Evolutionary conservation across 495 filamentous ascomycete genomes (phyloP).

Genomic region (Friedmanniomyces simplex): DNA sequence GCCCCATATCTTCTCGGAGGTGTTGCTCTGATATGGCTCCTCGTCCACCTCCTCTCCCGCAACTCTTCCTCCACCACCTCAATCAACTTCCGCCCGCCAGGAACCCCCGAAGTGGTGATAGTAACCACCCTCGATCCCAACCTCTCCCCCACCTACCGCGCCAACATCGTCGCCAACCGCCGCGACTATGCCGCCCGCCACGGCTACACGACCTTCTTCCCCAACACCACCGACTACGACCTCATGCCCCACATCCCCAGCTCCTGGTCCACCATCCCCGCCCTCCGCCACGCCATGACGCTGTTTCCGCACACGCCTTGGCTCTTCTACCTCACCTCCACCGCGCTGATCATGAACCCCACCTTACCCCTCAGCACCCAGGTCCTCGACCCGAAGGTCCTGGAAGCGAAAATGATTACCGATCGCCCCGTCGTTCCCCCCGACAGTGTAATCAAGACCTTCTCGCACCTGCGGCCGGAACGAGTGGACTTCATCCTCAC

Average conservation of each 20-base stretch:
- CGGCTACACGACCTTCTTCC: conserved; percentile 82
- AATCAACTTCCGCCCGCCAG: conserved; percentile 35
- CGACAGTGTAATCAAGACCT: conserved; percentile 94
- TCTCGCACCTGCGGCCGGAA: conserved; percentile 62
- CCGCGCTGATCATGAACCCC: conserved; percentile 87
- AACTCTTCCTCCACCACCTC: neutral
- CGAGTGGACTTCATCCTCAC: conserved; percentile 75
- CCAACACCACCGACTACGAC: conserved; percentile 65
- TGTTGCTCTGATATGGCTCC: conserved; percentile 1
- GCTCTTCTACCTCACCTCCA: conserved; percentile 75
- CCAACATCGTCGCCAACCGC: conserved; percentile 70
- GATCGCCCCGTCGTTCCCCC: conserved; percentile 84
- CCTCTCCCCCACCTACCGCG: conserved; percentile 50
- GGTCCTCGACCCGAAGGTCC: conserved; percentile 51
- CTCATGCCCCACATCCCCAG: conserved; percentile 47
- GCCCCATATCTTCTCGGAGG: conserved; percentile 12
- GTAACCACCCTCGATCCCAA: conserved; percentile 71
- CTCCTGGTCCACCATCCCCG: conserved; percentile 72
- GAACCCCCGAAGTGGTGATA: conserved; percentile 70
- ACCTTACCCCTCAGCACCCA: conserved; percentile 55
- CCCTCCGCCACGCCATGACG: conserved; percentile 83
- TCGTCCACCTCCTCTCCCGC: conserved; percentile 1
- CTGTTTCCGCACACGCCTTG: conserved; percentile 60
- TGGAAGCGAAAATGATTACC: conserved; percentile 74
- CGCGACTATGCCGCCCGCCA: conserved; percentile 77